These are phyloP conservation scores for Candida glucosophila DNA, from an alignment of 1,139 yeast genomes.

Conservation along the genomic window DNA sequence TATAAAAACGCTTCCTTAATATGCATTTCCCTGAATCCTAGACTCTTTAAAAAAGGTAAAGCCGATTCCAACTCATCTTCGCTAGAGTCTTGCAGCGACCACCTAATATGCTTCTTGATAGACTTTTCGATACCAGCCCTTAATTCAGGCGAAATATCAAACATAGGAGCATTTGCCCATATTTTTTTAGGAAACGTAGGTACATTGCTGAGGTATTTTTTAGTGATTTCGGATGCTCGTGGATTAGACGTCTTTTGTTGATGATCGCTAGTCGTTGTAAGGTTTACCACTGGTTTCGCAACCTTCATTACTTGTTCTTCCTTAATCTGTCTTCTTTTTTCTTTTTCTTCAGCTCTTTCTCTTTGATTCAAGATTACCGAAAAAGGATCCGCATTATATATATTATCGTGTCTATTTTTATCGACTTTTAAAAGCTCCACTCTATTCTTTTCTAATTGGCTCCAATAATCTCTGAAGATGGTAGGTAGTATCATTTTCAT, in stretches of 20 bases:
- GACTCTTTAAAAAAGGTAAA: conserved; percentile 4
- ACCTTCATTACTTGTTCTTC: conserved; percentile 28
- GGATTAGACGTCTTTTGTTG: conserved; percentile 4
- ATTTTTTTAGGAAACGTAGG: conserved; percentile 44
- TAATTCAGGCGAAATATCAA: conserved; percentile 40
- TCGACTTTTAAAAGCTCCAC: conserved; percentile 34
- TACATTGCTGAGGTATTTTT: background rate
- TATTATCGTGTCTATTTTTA: conserved; percentile 36
- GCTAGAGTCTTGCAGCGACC: background rate
- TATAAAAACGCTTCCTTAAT: conserved; percentile 64
- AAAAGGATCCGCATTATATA: conserved; percentile 70
- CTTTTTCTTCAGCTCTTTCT: conserved; percentile 30
- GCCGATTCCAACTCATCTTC: conserved; percentile 36
- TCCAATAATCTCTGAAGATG: conserved; percentile 75
- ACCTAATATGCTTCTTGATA: conserved; percentile 31
- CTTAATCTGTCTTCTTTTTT: conserved; percentile 36
- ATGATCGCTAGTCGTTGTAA: conserved; percentile 10
- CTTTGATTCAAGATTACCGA: conserved; percentile 46
- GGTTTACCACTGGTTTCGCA: conserved; percentile 34
- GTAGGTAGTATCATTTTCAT: conserved; percentile 82
- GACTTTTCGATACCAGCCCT: conserved; percentile 48
- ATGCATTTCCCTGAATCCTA: conserved; percentile 65
- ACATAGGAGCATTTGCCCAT: conserved; percentile 57
- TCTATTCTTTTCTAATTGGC: conserved; percentile 54
- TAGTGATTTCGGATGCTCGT: conserved; percentile 2